phyloP scores from a whole-genome alignment of 164 flowering plant species.

The Malania oleifera region DNA sequence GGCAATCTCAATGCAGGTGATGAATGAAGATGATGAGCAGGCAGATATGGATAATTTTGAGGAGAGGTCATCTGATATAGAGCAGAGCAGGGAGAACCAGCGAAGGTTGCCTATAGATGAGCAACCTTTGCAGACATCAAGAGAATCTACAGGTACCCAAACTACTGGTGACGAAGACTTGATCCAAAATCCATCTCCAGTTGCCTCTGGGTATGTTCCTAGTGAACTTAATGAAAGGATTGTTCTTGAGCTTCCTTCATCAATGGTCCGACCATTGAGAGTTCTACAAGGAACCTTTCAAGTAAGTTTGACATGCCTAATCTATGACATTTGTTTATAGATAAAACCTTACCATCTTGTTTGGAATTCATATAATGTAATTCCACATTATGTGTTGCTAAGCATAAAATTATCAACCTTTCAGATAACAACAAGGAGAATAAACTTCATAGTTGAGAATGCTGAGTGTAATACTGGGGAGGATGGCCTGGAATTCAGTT shows the following conservation, averaged over 20 bases:
- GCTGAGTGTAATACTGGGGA: constrained; percentile 30
- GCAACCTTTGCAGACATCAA: constrained; percentile 25
- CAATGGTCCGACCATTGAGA: constrained; percentile 85
- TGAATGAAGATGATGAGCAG: constrained; percentile 70
- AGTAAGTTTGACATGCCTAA: constrained; percentile 41
- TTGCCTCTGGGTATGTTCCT: constrained; percentile 83
- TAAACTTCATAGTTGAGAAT: constrained; percentile 79
- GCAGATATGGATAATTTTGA: constrained; percentile 41
- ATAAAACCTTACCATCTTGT: background rate
- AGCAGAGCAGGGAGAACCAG: constrained; percentile 34
- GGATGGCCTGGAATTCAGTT: constrained; percentile 32
- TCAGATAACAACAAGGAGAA: constrained; percentile 84
- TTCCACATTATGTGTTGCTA: background rate
- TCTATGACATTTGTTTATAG: background rate
- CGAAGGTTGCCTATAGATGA: constrained; percentile 35
- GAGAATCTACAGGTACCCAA: constrained; percentile 33
- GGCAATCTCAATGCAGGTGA: constrained; percentile 65
- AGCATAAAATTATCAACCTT: constrained; percentile 7
- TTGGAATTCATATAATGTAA: background rate
- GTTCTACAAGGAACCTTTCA: constrained; percentile 86
- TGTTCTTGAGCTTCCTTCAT: constrained; percentile 82
- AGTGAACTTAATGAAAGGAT: constrained; percentile 91
- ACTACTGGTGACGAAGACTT: constrained; percentile 34
- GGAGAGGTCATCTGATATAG: constrained; percentile 25
- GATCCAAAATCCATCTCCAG: constrained; percentile 43